Base-by-base conservation (phyloP, 1,139 yeast genomes). In the Protomyces pachydermus region DNA sequence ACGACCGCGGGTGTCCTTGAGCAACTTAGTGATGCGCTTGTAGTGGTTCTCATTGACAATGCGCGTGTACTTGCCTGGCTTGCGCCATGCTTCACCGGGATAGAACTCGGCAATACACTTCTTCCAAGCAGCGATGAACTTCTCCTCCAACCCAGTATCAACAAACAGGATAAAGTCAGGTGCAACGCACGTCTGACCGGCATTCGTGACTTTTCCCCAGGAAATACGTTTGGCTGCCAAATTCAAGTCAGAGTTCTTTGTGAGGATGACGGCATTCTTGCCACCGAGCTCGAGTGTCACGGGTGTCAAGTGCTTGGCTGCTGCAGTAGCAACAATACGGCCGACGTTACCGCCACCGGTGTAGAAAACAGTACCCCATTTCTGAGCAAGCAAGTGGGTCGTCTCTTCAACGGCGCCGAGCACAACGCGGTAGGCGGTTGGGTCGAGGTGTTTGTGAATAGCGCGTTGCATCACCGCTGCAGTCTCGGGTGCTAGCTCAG, bases 161-260 rank as follows among this genome's bases (percentile, higher is more conserved):
- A 54, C 91, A 25, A 86, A 86, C 60, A 90, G 72, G 8, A 87
- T 77, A 71, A 90, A 91, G 75, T 91, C 98, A 9, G 91, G 87
- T 10, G 93, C 91, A 75, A 86, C 84, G 78, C 93, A 87, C 65
- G 87, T 91, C 78, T 87, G 91, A 76, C 95, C 95, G 67, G 89
- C 83, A 80, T 87, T 87, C 80, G 80, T 84, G 81, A 81, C 83
- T 70, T 84, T 84, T 74, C 86, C 87, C 62, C 78, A 69, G 61
- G 82, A 75, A 69, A 83, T 78, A 71, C 81, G 78, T 70, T 79
- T 77, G 62, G 87, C 82, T 62, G 91, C 82, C 70, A 74, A 72
- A 56, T 80, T 80, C 67, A 86, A 70, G 70, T 86, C 80, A 67
- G 88, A 88, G 73, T 86, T 90, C 70, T 83, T 78, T 72, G 86